Evolutionary conservation across 2,329 filamentous ascomycete species (phyloP).

Genomic region (Phialocephala subalpina): DNA sequence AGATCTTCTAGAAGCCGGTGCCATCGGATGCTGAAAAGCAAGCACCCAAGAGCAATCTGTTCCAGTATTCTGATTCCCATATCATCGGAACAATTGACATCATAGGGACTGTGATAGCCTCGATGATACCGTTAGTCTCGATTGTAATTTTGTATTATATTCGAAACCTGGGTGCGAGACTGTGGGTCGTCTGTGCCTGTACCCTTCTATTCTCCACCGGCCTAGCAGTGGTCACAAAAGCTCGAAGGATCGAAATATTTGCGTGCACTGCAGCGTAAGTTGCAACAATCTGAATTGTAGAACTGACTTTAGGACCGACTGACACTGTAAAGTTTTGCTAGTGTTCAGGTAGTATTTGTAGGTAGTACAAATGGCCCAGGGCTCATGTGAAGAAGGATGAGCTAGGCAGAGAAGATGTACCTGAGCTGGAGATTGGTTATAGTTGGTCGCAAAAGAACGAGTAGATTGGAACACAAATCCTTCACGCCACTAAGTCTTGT

Average conservation of each 20-base stretch:
- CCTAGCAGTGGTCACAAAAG: not conserved
- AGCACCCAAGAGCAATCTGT: not conserved
- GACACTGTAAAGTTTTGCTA: not conserved
- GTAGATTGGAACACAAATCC: no score
- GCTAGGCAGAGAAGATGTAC: not conserved
- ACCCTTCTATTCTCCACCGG: not conserved
- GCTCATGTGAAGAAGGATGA: not conserved
- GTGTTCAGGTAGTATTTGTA: slow-evolving; percentile 2
- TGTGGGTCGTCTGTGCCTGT: not conserved
- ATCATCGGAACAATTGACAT: not conserved
- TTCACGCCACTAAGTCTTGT: no score
- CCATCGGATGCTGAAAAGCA: not conserved
- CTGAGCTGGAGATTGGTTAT: not conserved
- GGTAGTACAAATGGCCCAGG: not conserved
- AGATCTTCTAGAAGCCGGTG: not conserved
- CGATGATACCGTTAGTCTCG: not conserved
- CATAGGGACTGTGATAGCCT: not conserved
- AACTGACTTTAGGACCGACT: not conserved
- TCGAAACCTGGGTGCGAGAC: not conserved
- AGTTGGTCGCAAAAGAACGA: no score
- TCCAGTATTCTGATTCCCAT: not conserved
- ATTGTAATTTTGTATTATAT: not conserved
- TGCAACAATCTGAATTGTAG: no score
- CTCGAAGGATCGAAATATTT: slow-evolving; percentile 9
- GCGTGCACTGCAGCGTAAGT: slow-evolving; percentile 10